A percentile compares a stretch with the other conserved stretches of the same genome.
Conservation (phyloP, 75 land plant genomes). For the Larix kaempferi region DNA sequence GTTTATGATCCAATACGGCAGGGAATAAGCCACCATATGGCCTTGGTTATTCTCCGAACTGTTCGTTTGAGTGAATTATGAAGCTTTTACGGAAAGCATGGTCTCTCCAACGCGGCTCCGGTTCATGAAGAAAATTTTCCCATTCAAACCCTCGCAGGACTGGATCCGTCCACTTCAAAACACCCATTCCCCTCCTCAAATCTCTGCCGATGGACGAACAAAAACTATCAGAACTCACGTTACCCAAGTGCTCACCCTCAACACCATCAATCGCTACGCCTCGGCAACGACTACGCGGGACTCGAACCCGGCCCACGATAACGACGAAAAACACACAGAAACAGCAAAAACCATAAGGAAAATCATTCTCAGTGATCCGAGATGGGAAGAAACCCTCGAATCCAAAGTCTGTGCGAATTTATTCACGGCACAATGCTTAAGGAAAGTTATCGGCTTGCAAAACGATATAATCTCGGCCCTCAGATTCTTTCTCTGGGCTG, state of each 20-base stretch:
- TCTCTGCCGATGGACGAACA: background rate
- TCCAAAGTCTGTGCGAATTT: background rate
- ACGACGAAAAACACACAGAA: conserved; percentile 5
- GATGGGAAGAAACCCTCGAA: background rate
- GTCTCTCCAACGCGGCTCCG: background rate
- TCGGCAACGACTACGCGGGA: background rate
- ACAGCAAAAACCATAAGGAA: background rate
- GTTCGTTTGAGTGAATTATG: no score
- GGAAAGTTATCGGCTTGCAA: background rate
- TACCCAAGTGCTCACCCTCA: background rate
- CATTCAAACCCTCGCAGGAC: background rate
- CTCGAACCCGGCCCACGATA: background rate
- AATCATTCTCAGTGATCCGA: background rate
- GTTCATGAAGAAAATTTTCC: background rate
- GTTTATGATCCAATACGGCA: no score
- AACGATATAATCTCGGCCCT: background rate
- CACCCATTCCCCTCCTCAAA: background rate
- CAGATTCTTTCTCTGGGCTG: background rate
- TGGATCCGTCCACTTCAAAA: background rate
- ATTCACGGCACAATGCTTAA: background rate
- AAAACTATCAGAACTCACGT: background rate
- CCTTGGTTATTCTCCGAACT: no score
- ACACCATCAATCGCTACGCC: background rate
- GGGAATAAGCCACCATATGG: no score
- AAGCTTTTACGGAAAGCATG: background rate